Evolutionary conservation across 2,329 filamentous ascomycete species (phyloP), one percentile per base, ranked within the genome.

Genomic region (Penicillium sp.): DNA sequence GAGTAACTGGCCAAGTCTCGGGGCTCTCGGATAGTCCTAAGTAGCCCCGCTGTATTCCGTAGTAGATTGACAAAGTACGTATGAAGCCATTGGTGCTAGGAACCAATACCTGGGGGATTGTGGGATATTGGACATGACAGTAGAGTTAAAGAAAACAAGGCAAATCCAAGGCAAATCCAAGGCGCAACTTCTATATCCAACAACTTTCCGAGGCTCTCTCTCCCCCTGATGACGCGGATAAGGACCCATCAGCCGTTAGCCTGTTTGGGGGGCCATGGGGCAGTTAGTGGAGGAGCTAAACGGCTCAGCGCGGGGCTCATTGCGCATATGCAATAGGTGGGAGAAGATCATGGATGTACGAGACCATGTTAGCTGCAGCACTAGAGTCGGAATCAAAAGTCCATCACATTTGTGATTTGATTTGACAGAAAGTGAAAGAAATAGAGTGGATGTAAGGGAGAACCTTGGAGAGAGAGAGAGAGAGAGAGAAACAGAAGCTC

Each of bases 371-470:
- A 53, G 50, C 29, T 53, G 50, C 50, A 35, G 39, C 15, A 21
- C 29, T 53, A 53, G 23, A 45, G 31, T 17, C 41, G 12, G 6
- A 45, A 33, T 29, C 12, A 53, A 53, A 53, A 53, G 50, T 45
- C 50, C 36, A 47, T 53, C 12, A 25, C 7, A 38, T n/a, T 27
- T 39, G 19, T 42, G 21, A 52, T 45, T 45, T 42, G 21, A 52
- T 45, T 45, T 29, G 50, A 35, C 9, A 8, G 33, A 33, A 42
- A 42, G 27, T 15, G 33, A 55, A 42, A 47, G 51, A 38, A 38
- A 44, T n/a, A 43, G 29, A n/a, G 42, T 41, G 53, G 47, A 53
- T 42, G 55, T 53, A 57, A 59, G 57, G 53, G 57, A 53, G 47
- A 44, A 43, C 41, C 41, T 25, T 43, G 42, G 5, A 29, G 23